Base-by-base conservation (phyloP, 805 yeast genomes). In the Clavispora vitiphila region DNA sequence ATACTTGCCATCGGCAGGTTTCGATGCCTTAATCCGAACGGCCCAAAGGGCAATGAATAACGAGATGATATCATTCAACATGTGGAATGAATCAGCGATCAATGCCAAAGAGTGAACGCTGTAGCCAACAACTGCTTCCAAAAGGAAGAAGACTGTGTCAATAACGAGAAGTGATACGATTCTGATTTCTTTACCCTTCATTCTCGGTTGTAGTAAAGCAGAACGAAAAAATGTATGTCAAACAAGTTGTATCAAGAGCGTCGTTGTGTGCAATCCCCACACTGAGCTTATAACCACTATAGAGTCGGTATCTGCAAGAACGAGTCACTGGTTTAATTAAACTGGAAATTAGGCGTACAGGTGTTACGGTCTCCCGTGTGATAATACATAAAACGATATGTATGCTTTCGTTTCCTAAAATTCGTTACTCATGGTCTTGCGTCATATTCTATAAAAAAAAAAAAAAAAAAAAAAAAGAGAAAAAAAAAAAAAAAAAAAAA, bases 51-150 rank as follows among this genome's bases (percentile, higher is more conserved):
- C 99, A 38, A 91, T 89, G 15, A 90, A 49, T 26, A 91, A 71
- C 1, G 97, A 88, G 44, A 91, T 80, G 41, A 91, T 86, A 65
- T 91, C 99, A 66, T 93, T 91, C 50, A 91, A 72, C 98, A 93
- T 93, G 63, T 91, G 99, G 76, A 91, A 93, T 1, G 98, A 84
- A 61, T 91, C 99, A 1, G 98, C 99, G 41, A 91, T 82, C 40
- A 91, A 75, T 0, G 99, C 98, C 56, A 91, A 74, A 1, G 98
- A 91, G 61, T 93, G 95, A 21, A 91, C 96, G 20, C 91, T 77
- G 62, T 90, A 93, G 15, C 96, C 96, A 27, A 87, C 77, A 41
- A 80, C 78, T 39, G 89, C 81, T 61, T 91, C 99, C 47, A 91
- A 54, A 26, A 93, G 69, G 74, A 93, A 91, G 69, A 91, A 91